phyloP scores from a whole-genome alignment of 306 rosid species.

The Glycyrrhiza uralensis region DNA sequence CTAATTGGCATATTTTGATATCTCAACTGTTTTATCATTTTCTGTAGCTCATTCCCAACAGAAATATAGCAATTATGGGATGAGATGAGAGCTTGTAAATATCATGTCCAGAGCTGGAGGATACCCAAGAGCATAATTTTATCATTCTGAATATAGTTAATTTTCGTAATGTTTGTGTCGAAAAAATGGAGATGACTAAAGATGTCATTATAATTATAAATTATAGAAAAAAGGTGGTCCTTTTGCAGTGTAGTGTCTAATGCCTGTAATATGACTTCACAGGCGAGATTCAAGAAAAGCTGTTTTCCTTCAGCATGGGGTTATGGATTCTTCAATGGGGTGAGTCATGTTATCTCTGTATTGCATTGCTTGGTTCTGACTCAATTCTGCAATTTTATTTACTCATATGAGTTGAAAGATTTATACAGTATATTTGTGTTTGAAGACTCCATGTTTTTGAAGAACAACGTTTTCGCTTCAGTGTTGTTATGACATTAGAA shows the following conservation, averaged over 20 bases:
- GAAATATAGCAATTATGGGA: neutral
- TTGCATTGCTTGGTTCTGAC: conserved; percentile 3
- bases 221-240: neutral
- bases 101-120: neutral
- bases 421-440: neutral
- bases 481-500: neutral
- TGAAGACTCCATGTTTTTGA: conserved; percentile 3
- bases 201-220: conserved; percentile 2
- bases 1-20: neutral
- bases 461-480: neutral
- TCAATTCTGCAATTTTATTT: neutral
- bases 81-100: neutral
- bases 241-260: conserved; percentile 11
- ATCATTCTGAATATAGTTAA: neutral
- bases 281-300: conserved; percentile 89
- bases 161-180: neutral
- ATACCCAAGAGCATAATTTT: neutral
- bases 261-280: conserved; percentile 38
- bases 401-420: neutral
- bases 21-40: conserved; percentile 12
- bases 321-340: conserved; percentile 97
- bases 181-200: neutral
- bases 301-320: conserved; percentile 89
- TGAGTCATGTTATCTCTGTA: conserved; percentile 43
- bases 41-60: neutral